Base-by-base conservation (phyloP, 1,139 yeast genomes). In the Wickerhamomyces sp. region DNA sequence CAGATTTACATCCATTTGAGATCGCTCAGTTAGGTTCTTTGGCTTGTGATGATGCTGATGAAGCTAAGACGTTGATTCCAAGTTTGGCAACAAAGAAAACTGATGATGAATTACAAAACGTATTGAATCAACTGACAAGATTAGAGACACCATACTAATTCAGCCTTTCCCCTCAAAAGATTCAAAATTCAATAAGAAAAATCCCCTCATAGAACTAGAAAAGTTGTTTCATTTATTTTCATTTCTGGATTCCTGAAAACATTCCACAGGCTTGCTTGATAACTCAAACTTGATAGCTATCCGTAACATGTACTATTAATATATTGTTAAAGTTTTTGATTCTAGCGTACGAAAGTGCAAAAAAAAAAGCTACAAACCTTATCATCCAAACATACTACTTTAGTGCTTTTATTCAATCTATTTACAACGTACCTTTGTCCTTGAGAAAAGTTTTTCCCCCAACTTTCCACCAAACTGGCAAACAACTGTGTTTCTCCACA, bases 41-140 rank as follows among this genome's bases (percentile, higher is more conserved):
- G 53, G 89, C 94, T 37, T 91, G 97, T 67, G 99, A 93, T 62
- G 98, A 93, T 56, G 91, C 96, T 7, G 99, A 93, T 61, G 99
- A 93, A 70, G 98, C 98, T 32, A 88, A 90, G 67, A 88, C 96
- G 29, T 73, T 93, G 60, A 84, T 93, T 51, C 97, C 99, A 40
- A 85, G 95, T 66, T 73, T 93, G 60, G 75, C 79, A 18, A 77
- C 74, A 53, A 91, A 91, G 65, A 90, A 88, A 41, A 78, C 88
- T 7, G 96, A 90, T 56, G 87, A 86, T 41, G 97, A 91, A 61
- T 71, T 93, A 50, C 96, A 90, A 65, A 82, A 88, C 43, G 76
- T 91, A 49, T 74, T 93, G 57, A 94, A 91, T 58, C 96, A 91
- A 69, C 74, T 89, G 61, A 80, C 90, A 55, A 81, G 86, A 65